Conservation (phyloP, 2,329 filamentous ascomycete genomes). For the Emergomyces africanus region DNA sequence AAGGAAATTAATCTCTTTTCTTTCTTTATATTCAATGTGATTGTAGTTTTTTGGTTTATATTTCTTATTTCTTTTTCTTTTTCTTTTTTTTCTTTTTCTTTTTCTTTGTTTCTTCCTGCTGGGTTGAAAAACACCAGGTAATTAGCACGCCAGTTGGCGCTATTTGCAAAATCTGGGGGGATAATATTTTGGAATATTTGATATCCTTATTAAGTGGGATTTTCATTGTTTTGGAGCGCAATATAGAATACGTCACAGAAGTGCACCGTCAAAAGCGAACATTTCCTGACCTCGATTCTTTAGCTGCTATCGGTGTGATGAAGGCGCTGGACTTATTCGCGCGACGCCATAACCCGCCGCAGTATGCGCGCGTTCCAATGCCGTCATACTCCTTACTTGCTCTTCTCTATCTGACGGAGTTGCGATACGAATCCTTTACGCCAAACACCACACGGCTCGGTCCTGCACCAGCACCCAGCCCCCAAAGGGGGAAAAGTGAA, state of each 20-base stretch:
- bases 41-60: background rate
- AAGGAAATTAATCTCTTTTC: constrained; percentile 6
- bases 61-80: background rate
- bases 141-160: background rate
- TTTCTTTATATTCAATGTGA: no score
- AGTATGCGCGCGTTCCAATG: constrained; percentile 17
- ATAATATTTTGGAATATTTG: background rate
- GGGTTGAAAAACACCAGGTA: background rate
- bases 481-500: background rate
- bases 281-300: constrained; percentile 9
- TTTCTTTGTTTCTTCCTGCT: background rate
- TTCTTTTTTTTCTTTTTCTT: background rate
- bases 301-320: constrained; percentile 27
- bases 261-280: background rate
- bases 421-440: constrained; percentile 33
- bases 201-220: background rate
- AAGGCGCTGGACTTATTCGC: constrained; percentile 30
- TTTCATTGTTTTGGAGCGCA: background rate
- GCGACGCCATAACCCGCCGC: constrained; percentile 21
- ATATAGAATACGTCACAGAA: background rate
- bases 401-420: constrained; percentile 26
- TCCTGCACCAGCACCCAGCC: constrained; percentile 3
- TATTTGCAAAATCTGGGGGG: background rate
- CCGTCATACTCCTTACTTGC: constrained; percentile 19
- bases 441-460: constrained; percentile 27